phyloP scores from a whole-genome alignment of 495 filamentous ascomycete genomes.

The Aspergillus haitiensis region DNA sequence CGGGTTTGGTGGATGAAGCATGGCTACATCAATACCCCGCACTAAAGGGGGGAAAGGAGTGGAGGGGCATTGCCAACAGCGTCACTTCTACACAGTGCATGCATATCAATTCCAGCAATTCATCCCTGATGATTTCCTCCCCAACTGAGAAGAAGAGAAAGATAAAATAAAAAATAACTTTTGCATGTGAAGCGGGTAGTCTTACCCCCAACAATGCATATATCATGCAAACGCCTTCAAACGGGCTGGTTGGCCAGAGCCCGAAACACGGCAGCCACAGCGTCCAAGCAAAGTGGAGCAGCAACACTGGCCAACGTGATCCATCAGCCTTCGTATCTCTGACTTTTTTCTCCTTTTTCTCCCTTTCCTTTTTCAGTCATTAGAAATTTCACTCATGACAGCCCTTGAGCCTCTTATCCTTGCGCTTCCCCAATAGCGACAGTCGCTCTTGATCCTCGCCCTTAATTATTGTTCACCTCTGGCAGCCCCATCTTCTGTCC shows the following conservation, averaged over 20 bases:
- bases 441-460: too few species aligned
- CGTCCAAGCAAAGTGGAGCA: conserved; percentile 10
- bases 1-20: not conserved
- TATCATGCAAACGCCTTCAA: not conserved
- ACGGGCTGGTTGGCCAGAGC: not conserved
- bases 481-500: too few species aligned
- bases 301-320: not conserved
- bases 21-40: conserved; percentile 16
- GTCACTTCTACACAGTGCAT: not conserved
- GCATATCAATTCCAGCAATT: not conserved
- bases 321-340: conserved; percentile 1
- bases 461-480: too few species aligned
- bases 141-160: not conserved
- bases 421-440: not conserved
- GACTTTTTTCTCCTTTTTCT: not conserved
- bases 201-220: not conserved
- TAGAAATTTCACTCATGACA: not conserved
- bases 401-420: not conserved
- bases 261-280: conserved; percentile 3
- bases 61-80: not conserved
- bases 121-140: not conserved
- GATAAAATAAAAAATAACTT: too few species aligned
- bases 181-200: too few species aligned
- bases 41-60: not conserved
- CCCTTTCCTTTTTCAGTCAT: not conserved